A percentile compares a stretch with the other conserved stretches of the same genome.
Conservation (phyloP, 257 asterid species). For the Petunia axillaris region DNA sequence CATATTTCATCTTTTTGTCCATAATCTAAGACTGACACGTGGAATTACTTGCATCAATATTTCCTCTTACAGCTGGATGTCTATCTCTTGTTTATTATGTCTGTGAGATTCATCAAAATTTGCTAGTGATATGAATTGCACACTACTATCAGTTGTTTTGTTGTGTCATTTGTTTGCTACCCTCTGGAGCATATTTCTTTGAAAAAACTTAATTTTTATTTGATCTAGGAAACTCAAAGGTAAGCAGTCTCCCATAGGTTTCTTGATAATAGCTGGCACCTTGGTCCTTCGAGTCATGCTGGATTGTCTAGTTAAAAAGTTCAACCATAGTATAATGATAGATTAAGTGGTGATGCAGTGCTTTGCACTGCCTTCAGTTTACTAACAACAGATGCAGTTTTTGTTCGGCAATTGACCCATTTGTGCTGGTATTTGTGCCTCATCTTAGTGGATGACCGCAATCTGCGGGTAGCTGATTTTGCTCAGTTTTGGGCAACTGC, state of each 20-base stretch:
- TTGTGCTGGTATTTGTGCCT: conserved; percentile 98
- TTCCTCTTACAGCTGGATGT: conserved; percentile 16
- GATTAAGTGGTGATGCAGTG: conserved; percentile 86
- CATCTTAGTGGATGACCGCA: conserved; percentile 99
- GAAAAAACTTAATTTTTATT: conserved; percentile 25
- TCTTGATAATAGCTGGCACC: conserved; percentile 36
- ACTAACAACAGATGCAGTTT: conserved; percentile 93
- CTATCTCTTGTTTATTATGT: conserved; percentile 24
- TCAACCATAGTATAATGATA: conserved; percentile 52
- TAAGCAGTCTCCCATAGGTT: conserved; percentile 26
- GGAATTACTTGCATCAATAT: conserved; percentile 18
- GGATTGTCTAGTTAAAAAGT: conserved; percentile 45
- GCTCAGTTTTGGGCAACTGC: conserved; percentile 99
- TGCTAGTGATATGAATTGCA: conserved; percentile 13
- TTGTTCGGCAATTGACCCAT: conserved; percentile 91
- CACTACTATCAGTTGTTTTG: conserved; percentile 14
- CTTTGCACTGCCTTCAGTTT: conserved; percentile 83
- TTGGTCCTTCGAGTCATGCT: conserved; percentile 29
- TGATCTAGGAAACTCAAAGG: conserved; percentile 16
- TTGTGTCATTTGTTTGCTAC: conserved; percentile 11
- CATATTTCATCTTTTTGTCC: conserved; percentile 10
- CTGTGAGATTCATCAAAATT: conserved; percentile 23
- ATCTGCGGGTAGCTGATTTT: conserved; percentile 99
- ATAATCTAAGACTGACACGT: conserved; percentile 25
- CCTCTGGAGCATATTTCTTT: conserved; percentile 6